A percentile compares a stretch with the other conserved stretches of the same genome.
These are phyloP conservation scores for Dispira parvispora DNA, from an alignment of 192 early-diverging fungal genomes.

Conservation along the genomic window DNA sequence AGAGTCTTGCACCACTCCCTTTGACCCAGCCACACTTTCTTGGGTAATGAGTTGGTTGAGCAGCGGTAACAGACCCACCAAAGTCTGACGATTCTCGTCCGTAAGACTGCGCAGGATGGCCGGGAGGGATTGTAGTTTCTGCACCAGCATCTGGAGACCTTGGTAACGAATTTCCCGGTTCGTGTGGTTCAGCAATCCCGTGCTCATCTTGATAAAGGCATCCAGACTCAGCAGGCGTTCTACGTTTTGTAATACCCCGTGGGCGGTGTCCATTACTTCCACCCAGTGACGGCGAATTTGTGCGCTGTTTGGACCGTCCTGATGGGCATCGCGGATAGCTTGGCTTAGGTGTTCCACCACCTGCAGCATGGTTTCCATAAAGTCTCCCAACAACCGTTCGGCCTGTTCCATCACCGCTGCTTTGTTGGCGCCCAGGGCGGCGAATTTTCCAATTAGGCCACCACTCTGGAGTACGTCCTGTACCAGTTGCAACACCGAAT, in stretches of 20 bases:
- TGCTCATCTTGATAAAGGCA: conserved; percentile 56
- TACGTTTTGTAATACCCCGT: conserved; percentile 55
- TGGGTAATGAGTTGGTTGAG: conserved; percentile 7
- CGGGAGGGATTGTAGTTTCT: conserved; percentile 33
- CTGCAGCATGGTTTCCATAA: too few relatives aligned
- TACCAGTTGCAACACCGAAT: conserved; percentile 25
- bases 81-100: conserved; percentile 17
- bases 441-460: too few relatives aligned
- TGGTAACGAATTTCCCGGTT: conserved; percentile 51
- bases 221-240: conserved; percentile 58
- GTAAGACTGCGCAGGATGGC: conserved; percentile 9
- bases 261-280: conserved; percentile 19
- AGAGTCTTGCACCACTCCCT: neutral
- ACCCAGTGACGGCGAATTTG: neutral
- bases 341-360: neutral
- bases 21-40: neutral
- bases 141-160: conserved; percentile 57
- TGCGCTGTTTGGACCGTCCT: neutral
- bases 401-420: too few relatives aligned
- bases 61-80: conserved; percentile 17
- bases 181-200: conserved; percentile 36
- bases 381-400: too few relatives aligned
- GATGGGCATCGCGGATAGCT: neutral
- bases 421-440: too few relatives aligned
- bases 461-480: conserved; percentile 23